Base-by-base conservation (phyloP, 1,139 yeast genomes). In the Candida buenavistaensis region DNA sequence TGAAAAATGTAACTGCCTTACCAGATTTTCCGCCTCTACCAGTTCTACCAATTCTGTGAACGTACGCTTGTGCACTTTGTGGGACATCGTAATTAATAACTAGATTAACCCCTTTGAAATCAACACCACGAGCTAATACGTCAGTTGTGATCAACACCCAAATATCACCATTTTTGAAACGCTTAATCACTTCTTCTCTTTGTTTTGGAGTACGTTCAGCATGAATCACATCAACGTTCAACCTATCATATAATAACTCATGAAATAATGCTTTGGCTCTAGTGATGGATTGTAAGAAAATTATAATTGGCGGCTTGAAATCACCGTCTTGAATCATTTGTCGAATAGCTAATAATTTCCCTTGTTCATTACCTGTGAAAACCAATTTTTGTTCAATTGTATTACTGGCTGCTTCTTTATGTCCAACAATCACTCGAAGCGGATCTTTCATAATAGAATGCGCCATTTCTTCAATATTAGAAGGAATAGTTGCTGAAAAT, bases 141-240 rank as follows among this genome's bases (percentile, higher is more conserved):
- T 94, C 98, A 1, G 98, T 94, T 55, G 97, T 89, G 40, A 94
- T 92, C 45, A 94, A 72, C 31, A 94, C 95, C 98, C 98, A 94
- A 26, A 90, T 72, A 26, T 90, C 95, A 20, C 98, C 98, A 38
- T 73, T 75, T 54, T 81, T 85, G 64, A 92, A 94, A 45, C 87
- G 68, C 51, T 84, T 85, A 45, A 94, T 87, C 14, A 85, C 86
- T 33, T 79, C 82, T 41, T 87, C 90, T 65, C 98, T 78, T 63
- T 92, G 97, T 29, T 78, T 74, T 36, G 85, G 89, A 0, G 97
- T 86, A 57, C 95, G 79, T 52, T 92, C 98, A 2, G 97, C 95
- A 55, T 94, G 97, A 30, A 94, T 89, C 14, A 87, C 97, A 54
- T 92, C 98, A 29, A 92, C 97, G 49, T 89, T 90, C 44, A 94